Conservation (phyloP, 345 rosid genomes). For the Citrus medica region DNA sequence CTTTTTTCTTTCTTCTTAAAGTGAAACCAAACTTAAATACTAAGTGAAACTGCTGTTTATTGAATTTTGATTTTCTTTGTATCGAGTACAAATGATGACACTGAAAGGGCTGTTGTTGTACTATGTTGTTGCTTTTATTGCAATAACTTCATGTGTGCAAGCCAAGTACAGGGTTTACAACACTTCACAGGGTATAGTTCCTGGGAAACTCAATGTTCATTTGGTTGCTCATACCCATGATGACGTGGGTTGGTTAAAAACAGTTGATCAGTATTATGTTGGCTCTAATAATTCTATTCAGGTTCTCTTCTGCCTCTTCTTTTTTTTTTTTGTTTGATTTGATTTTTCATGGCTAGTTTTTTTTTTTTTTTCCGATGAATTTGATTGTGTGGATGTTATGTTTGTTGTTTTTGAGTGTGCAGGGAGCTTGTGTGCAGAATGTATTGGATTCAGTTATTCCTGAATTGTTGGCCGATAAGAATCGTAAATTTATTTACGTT, state of each 20-base stretch:
- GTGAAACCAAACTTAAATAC: not conserved
- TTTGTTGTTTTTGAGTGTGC: constrained; percentile 4
- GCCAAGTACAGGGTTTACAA: constrained; percentile 75
- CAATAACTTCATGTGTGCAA: constrained; percentile 32
- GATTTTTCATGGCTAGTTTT: not conserved
- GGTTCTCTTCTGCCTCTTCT: constrained; percentile 33
- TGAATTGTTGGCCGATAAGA: constrained; percentile 82
- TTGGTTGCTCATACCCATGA: constrained; percentile 93
- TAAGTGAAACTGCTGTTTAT: not conserved
- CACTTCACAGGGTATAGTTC: constrained; percentile 74
- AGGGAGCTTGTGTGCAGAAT: constrained; percentile 96
- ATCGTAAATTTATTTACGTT: constrained; percentile 82
- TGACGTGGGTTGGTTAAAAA: constrained; percentile 98
- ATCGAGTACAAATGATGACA: constrained; percentile 4
- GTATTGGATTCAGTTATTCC: constrained; percentile 90
- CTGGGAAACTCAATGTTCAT: constrained; percentile 88
- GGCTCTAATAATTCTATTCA: constrained; percentile 98
- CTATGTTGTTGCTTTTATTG: constrained; percentile 26
- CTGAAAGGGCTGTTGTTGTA: constrained; percentile 1
- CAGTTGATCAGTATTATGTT: constrained; percentile 96
- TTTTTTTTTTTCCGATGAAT: not conserved
- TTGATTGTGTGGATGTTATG: not conserved
- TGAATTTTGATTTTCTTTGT: not conserved
- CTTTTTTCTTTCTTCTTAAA: not conserved
- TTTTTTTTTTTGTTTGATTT: not conserved